Evolutionary conservation across 2,329 filamentous ascomycete genomes (phyloP).

Genomic region (Xylariales sp.): DNA sequence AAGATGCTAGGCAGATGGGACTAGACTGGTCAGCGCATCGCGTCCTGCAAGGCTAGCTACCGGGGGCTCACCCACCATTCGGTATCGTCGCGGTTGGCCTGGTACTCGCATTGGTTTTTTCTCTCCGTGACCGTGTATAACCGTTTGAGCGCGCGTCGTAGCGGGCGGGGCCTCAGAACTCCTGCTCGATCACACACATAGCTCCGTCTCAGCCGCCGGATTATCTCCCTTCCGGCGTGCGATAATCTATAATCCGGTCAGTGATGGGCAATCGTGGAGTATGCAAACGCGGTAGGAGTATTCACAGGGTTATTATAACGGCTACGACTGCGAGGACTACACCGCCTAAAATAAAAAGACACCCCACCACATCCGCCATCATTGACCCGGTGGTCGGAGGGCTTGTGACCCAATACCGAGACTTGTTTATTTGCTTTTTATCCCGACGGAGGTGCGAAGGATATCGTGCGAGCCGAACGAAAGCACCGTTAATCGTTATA

Average conservation of each 20-base stretch:
- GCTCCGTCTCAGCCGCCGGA: no score
- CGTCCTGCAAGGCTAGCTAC: no score
- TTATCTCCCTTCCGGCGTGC: no score
- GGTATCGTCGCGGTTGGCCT: neutral
- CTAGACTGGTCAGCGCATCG: conserved; percentile 28
- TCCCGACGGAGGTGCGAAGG: neutral
- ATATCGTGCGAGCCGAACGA: conserved; percentile 1
- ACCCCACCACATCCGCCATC: neutral
- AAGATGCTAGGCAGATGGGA: conserved; percentile 45
- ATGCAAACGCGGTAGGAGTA: neutral
- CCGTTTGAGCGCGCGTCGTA: neutral
- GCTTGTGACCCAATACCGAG: neutral
- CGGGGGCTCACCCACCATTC: conserved; percentile 13
- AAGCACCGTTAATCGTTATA: neutral
- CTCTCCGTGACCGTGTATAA: conserved; percentile 23
- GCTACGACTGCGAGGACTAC: neutral
- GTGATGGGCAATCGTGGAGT: neutral
- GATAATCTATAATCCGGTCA: no score
- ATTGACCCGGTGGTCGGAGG: no score
- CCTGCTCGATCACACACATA: neutral
- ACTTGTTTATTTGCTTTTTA: neutral
- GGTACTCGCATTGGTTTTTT: neutral
- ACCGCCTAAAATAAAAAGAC: neutral
- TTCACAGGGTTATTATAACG: neutral
- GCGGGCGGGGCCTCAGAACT: neutral